Base-by-base conservation (phyloP, 1,284 basidiomycete species). In the Ceratobasidium sp. region DNA sequence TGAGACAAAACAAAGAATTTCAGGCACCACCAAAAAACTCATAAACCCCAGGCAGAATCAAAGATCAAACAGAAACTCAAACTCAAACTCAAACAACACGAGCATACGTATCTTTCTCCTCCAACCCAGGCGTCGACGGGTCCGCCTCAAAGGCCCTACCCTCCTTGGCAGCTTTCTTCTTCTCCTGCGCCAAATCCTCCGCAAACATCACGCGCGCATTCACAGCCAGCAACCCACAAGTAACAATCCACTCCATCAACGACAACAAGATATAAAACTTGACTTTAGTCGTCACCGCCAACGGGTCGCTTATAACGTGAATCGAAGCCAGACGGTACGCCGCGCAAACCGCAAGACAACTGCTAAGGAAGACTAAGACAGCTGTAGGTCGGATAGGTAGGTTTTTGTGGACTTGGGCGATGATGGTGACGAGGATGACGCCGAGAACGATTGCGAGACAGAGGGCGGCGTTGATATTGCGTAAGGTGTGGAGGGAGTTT, bases 161-260 rank as follows among this genome's bases (percentile, higher is more conserved):
- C 2, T 19, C 29, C 57, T 60, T 60, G 57, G 54, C 54, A 2
- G 54, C 54, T 6, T 29, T 24, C 54, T 60, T 60, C 19, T 60
- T 60, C 57, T 60, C 57, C 57, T 3, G 9, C 6, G 57, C 57
- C 33, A 60, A 19, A 19, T 60, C 57, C 31, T 60, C 57, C 24
- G 31, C 57, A 60, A 73, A 73, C 69, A 57, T 33, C 2, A 73
- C 57, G 5, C 69, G 41, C 6, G 57, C 57, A 33, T 73, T 60
- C 5, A 73, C 69, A n/a, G 60, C 19, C 4, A 73, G 19, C 24
- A 73, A 36, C 1, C 44, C 31, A 27, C 33, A 9, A 11, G 56
- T 50, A n/a, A 73, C 69, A 24, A 73, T 7, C 69, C 57, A 73
- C 69, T 73, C 69, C 69, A 73, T 73, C 44, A 60, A 45, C 33